phyloP scores from a whole-genome alignment of 257 asterid species.

The Ligustrum vulgare region DNA sequence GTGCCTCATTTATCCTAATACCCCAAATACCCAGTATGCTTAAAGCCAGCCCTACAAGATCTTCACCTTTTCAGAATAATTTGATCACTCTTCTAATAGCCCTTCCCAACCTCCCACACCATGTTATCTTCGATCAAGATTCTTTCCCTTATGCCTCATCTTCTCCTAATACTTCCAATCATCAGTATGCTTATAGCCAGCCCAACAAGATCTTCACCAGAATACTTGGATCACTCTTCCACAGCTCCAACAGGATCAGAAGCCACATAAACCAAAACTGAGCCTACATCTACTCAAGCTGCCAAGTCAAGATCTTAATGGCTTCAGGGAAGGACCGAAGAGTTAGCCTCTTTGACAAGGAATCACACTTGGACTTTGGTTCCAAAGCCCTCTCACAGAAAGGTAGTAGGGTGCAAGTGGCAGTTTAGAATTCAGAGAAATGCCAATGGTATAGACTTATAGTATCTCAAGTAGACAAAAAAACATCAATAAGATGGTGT shows the following conservation, averaged over 20 bases:
- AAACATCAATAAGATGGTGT: background rate
- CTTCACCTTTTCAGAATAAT: background rate
- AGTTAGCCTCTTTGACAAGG: background rate
- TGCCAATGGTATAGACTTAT: background rate
- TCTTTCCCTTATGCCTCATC: background rate
- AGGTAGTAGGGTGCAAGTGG: background rate
- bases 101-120: background rate
- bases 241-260: background rate
- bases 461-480: background rate
- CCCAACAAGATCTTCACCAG: background rate
- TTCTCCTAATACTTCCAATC: background rate
- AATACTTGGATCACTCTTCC: background rate
- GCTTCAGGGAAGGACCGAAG: background rate
- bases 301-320: background rate
- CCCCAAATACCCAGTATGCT: background rate
- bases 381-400: background rate
- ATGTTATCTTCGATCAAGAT: background rate
- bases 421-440: background rate
- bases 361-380: background rate
- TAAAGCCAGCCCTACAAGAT: background rate
- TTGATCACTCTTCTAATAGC: background rate
- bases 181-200: background rate
- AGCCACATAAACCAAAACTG: background rate
- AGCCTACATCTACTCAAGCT: background rate
- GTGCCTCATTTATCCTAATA: background rate